Evolutionary conservation across 2,329 filamentous ascomycete genomes (phyloP).

Genomic region (Pseudopithomyces chartarum): DNA sequence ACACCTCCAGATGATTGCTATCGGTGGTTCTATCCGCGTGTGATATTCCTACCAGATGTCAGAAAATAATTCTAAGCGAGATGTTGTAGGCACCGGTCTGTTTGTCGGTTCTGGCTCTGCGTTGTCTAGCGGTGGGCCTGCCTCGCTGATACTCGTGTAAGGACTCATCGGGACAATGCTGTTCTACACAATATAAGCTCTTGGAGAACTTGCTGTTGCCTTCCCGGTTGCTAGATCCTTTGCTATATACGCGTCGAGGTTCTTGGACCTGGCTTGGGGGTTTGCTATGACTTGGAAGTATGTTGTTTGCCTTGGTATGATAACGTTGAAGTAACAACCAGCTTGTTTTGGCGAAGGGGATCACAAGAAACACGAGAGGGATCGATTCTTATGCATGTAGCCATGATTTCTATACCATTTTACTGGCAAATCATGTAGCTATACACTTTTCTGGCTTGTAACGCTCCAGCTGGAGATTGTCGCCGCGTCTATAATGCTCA

Average conservation of each 20-base stretch:
- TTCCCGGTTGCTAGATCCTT: slow-evolving; percentile 90
- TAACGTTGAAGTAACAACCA: not conserved
- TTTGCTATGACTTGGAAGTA: slow-evolving; percentile 16
- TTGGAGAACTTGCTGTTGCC: slow-evolving; percentile 84
- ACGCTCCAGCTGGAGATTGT: slow-evolving; percentile 82
- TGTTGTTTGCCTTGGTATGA: not conserved
- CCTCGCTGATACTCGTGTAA: slow-evolving; percentile 41
- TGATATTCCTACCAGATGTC: not conserved
- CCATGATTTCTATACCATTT: not conserved
- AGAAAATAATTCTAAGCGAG: slow-evolving; percentile 34
- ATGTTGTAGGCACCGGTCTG: slow-evolving; percentile 41
- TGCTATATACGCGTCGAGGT: slow-evolving; percentile 83
- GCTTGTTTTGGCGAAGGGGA: not conserved
- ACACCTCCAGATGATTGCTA: slow-evolving; percentile 90
- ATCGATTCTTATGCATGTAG: too few relatives aligned
- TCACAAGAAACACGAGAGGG: not conserved
- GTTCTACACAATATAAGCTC: slow-evolving; percentile 83
- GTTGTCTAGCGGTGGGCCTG: slow-evolving; percentile 36
- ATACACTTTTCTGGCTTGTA: slow-evolving; percentile 82
- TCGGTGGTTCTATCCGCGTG: slow-evolving; percentile 79
- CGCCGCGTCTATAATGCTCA: slow-evolving; percentile 79
- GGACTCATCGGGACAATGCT: slow-evolving; percentile 70
- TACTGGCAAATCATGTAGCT: slow-evolving; percentile 55
- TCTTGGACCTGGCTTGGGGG: slow-evolving; percentile 82
- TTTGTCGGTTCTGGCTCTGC: slow-evolving; percentile 46